Conservation (phyloP, 1,284 basidiomycete genomes). For the Malassezia caprae region DNA sequence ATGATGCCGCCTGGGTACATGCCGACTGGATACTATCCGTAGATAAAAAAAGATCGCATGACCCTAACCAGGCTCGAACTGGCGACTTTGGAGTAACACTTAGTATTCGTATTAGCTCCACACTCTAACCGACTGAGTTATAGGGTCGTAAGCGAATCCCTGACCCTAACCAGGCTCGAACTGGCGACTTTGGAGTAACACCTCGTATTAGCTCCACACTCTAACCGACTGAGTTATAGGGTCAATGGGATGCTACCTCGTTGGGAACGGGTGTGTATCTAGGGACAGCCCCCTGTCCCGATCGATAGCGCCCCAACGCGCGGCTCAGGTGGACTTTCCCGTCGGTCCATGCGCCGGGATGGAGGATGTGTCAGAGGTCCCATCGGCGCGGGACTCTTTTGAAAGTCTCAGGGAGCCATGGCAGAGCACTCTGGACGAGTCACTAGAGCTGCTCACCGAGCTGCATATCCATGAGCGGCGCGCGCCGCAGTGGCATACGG, state of each 20-base stretch:
- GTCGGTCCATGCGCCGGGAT: conserved; percentile 5
- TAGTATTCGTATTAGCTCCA: conserved; percentile 20
- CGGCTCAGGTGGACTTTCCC: no score
- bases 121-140: conserved; percentile 24
- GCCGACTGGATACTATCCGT: conserved; percentile 5
- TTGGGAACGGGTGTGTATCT: not conserved
- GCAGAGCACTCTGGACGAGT: conserved; percentile 27
- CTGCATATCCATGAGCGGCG: conserved; percentile 25
- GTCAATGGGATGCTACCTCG: not conserved
- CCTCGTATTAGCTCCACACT: conserved; percentile 21
- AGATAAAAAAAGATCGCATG: conserved; percentile 4
- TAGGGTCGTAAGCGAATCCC: conserved; percentile 8
- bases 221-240: conserved; percentile 23
- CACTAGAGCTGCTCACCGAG: conserved; percentile 22
- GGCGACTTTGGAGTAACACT: conserved; percentile 21
- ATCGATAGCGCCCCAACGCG: not conserved
- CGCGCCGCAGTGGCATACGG: conserved; percentile 26
- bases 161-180: conserved; percentile 24
- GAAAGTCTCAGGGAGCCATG: conserved; percentile 28
- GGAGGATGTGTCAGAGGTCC: conserved; percentile 7
- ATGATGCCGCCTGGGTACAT: conserved; percentile 8
- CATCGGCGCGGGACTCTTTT: not conserved
- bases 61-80: conserved; percentile 24
- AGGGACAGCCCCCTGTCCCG: not conserved
- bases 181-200: conserved; percentile 23